Evolutionary conservation across 2,329 filamentous ascomycete genomes (phyloP), one percentile per base, ranked within the genome.

Genomic region (Graphiopsis chlorocephala): DNA sequence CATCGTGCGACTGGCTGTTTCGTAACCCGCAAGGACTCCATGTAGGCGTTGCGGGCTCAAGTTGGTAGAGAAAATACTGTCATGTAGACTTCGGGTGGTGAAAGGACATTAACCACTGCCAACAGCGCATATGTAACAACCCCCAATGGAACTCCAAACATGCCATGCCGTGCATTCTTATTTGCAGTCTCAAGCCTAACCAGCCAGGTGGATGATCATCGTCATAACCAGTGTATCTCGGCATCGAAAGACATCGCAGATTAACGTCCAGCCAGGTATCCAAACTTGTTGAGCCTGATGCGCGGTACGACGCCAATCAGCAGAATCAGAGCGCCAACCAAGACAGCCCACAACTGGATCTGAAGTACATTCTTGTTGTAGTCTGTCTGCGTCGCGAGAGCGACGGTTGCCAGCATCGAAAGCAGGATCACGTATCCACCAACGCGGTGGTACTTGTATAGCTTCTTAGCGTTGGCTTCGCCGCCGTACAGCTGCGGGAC

Each of bases 361-460:
- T 87, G 82, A 64, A 95, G 78, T 1, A 90, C 84, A 26, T 83
- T 84, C 67, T 85, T 75, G 72, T 90, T 92, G 77, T 89, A 97
- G 35, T 84, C 83, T 1, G 94, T 97, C 78, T 88, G 83, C 3
- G 88, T 92, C 1, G 93, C 91, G 26, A 89, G 88, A 57, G 85
- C 81, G 45, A 96, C 84, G 0, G 93, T 95, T 11, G 86, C 87
- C 67, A 96, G 78, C 67, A 94, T 83, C 71, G 96, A 72, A 59
- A 89, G 73, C 62, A 94, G 79, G 65, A 93, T 80, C 8, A 87
- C 69, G 75, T 99, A 98, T 2, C 94, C 95, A 25, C 83, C 84
- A 62, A 85, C 79, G 31, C 94, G 87, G 77, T 98, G 95, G 72
- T 93, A 97, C 79, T 96, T 97, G 84, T 94, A 98, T 48, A 97